Base-by-base conservation (phyloP, 169 alveolate genomes). In the Plasmodium yoelii region DNA sequence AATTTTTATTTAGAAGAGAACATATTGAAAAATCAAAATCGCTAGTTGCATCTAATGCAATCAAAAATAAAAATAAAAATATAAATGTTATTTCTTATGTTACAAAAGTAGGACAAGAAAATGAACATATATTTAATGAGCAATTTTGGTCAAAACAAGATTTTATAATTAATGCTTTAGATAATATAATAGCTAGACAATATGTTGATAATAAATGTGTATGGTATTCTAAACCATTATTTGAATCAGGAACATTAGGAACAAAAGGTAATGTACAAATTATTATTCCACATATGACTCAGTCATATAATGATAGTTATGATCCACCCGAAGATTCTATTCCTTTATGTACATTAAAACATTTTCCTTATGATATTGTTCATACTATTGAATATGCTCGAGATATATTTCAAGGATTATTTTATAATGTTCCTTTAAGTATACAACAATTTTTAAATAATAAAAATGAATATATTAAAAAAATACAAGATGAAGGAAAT, bases 321-420 rank as follows among this genome's bases (percentile, higher is more conserved):
- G 99, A 98, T 71, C 99, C 99, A 4, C 99, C 99, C 10, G 99
- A 98, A 92, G 99, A 96, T 87, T 95, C 97, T 12, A 98, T 98
- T 71, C 99, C 99, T 1, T 94, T 98, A 90, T 98, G 99, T 94
- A 96, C 99, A 0, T 87, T 96, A 49, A 93, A 95, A 90, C 99
- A 98, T 90, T 98, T 98, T 97, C 99, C 99, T 5, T 96, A 98
- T 87, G 97, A 98, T 86, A 98, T 98, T 64, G 99, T 98, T 64
- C 99, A 99, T 94, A 96, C 99, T 26, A 98, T 99, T 55, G 99
- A 99, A 93, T 99, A 99, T 99, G 99, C 99, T 0, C 94, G 99
- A 86, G 99, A 98, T 73, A 95, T 96, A 44, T 99, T 99, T 92
- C 98, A 97, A 86, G 99, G 98, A 73, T 63, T 96, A 60, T 99